phyloP scores from a whole-genome alignment of 441 rosid species.

The Theobroma grandiflorum region DNA sequence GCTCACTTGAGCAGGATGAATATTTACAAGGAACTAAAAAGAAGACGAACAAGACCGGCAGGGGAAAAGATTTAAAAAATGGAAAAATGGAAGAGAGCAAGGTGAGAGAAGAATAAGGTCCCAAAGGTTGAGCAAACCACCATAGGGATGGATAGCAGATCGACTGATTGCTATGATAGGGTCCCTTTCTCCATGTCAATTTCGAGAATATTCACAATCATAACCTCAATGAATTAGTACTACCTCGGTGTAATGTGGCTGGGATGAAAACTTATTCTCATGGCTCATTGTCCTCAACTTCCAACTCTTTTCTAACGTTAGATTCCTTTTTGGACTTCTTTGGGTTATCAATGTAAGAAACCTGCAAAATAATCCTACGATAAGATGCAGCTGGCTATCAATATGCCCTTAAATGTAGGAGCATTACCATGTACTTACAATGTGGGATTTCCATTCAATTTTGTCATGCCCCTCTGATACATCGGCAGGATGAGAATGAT shows the following conservation, averaged over 20 bases:
- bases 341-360: conserved; percentile 55
- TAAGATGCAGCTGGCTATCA: background rate
- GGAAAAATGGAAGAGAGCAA: background rate
- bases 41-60: no score
- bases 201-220: background rate
- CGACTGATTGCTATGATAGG: background rate
- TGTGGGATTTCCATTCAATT: conserved; percentile 79
- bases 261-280: background rate
- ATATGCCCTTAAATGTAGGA: background rate
- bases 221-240: background rate
- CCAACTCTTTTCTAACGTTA: conserved; percentile 12
- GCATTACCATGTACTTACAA: conserved; percentile 55
- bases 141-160: no score
- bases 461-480: conserved; percentile 45
- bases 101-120: background rate
- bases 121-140: background rate
- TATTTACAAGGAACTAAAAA: background rate
- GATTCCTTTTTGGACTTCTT: conserved; percentile 51
- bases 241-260: background rate
- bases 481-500: conserved; percentile 51
- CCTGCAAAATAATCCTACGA: conserved; percentile 42
- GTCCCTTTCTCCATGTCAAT: background rate
- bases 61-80: background rate
- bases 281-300: background rate
- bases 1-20: background rate